Evolutionary conservation across 495 filamentous ascomycete genomes (phyloP).

Genomic region (Penicillium waksmanii): DNA sequence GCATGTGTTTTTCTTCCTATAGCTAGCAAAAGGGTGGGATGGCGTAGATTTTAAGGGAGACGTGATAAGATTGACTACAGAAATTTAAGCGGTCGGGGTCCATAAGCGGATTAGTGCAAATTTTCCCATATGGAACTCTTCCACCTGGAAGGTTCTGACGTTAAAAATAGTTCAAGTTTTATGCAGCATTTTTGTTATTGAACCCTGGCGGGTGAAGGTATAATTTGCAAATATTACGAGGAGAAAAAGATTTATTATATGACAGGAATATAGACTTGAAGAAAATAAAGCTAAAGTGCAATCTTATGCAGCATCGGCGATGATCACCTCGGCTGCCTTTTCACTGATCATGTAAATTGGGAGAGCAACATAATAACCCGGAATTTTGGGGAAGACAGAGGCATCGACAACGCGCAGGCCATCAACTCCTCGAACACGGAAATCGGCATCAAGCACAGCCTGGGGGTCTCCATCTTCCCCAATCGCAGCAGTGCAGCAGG

Average conservation of each 20-base stretch:
- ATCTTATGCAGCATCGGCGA: not conserved
- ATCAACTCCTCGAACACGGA: conserved; percentile 59
- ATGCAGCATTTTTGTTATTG: not conserved
- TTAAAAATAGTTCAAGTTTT: not conserved
- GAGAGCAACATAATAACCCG: conserved; percentile 62
- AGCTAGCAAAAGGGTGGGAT: too few species aligned
- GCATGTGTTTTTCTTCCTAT: too few species aligned
- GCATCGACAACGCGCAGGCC: conserved; percentile 67
- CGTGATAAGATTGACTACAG: not conserved
- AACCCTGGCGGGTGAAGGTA: too few species aligned
- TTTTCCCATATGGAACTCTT: not conserved
- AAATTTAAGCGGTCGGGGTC: not conserved
- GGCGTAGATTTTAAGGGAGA: too few species aligned
- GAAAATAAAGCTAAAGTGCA: not conserved
- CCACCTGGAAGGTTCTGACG: too few species aligned
- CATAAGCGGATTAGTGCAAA: conserved; percentile 1
- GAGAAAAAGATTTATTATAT: not conserved
- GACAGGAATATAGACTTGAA: not conserved
- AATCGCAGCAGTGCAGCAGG: conserved; percentile 60
- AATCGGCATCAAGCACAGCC: conserved; percentile 61
- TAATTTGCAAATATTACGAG: not conserved
- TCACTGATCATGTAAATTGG: conserved; percentile 66
- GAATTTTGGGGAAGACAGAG: conserved; percentile 59
- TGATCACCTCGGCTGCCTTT: conserved; percentile 65
- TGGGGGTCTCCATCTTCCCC: conserved; percentile 56